Base-by-base conservation (phyloP, 345 rosid genomes). In the Citrus australasica region DNA sequence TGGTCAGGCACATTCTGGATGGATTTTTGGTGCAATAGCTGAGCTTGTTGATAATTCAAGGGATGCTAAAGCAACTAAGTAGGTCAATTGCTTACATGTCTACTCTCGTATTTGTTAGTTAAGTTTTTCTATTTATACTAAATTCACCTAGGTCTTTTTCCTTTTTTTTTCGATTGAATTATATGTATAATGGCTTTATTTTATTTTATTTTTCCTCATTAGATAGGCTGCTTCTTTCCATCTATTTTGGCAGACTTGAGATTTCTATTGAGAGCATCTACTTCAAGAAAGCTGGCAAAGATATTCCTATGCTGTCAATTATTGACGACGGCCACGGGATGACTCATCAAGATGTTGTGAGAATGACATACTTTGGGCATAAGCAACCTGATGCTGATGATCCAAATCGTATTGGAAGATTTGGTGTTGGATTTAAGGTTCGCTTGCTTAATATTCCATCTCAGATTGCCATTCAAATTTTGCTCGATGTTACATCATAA, bases 401-500 rank as follows among this genome's bases (percentile, higher is more conserved):
- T 79, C 58, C 68, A 17, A 69, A 76, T 70, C 81, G 51, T 51
- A 82, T 84, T 55, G 87, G 87, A 76, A 77, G 81, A 55, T 84
- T 76, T 79, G 87, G 87, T 63, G 80, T 84, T 81, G 87, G 87
- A 76, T 84, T 84, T 74, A 84, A 84, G 87, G 87, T 82, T 76
- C 38, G 42, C 25, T 51, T 60, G 37, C 17, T 35, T 33, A 24
- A 30, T 63, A 28, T 28, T 13, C 9, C 13, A 51, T 53, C 6
- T 16, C 11, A 10, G 25, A 33, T 7, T 40, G 27, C 22, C 30
- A 9, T 22, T 25, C 13, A 21, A 61, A 42, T 30, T 7, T 65
- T 77, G 53, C n/a, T 33, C 9, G 62, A 75, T 58, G 22, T 73
- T 33, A 71, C 7, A n/a, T 59, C 25, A 61, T n/a, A 21, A 60